Base-by-base conservation (phyloP, 306 rosid species). In the Hippophae rhamnoides region DNA sequence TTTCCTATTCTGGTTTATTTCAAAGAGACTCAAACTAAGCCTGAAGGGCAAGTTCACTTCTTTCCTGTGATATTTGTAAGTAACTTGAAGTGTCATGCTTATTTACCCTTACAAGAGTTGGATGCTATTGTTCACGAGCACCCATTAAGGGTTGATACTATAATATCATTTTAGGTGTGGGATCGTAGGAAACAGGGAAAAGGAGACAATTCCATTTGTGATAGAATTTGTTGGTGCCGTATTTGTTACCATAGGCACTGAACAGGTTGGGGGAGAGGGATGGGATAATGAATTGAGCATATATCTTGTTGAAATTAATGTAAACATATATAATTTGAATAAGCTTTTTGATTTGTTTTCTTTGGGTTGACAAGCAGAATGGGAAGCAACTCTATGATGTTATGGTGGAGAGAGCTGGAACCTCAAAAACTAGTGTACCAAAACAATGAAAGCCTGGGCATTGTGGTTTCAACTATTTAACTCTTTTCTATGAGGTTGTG, bases 381-480 rank as follows among this genome's bases (percentile, higher is more conserved):
- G 98, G 98, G 58, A 87, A 87, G 82, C 89, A 84, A 71, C 95
- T 89, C 60, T 89, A 89, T 61, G 92, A 89, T 42, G 74, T 72
- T 18, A 86, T 89, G 98, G 87, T 85, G 79, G 96, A 92, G 78
- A 87, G 96, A 82, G 96, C 98, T 44, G 96, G 98, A 52, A 78
- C 88, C 73, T 92, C 98, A 40, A 72, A 87, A 71, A 92, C 63
- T 48, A 92, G 98, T 43, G 87, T 76, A 9, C 95, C 89, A 38
- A 81, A 73, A 64, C 60, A 72, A 66, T 69, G 55, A 61, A 31
- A 61, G 67, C 38, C 12, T 23, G 49, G 11, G 50, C 61, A 18
- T 61, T 62, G 63, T 52, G 50, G 57, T 57, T 61, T 27, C 76
- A 65, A 13, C 64, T 6, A 18, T 18, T 18, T 18, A 18, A 18